A percentile compares a stretch with the other conserved stretches of the same genome.
Conservation (phyloP, 2,329 filamentous ascomycete species). For the Cryphonectria parasitica region DNA sequence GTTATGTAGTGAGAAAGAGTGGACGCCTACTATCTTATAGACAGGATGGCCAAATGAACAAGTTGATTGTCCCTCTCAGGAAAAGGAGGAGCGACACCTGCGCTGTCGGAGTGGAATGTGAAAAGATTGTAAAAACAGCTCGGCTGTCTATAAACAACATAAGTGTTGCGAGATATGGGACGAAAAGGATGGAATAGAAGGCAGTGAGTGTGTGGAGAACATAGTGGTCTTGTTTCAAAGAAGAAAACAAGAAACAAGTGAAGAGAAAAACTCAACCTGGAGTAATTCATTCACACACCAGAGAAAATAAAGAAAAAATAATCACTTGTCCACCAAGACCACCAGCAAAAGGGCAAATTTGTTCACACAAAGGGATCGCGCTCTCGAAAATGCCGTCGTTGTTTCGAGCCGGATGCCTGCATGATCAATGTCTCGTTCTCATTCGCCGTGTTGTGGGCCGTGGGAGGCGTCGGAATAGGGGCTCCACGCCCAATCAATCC, state of each 20-base stretch:
- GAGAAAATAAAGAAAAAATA: not conserved
- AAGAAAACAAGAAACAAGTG: not conserved
- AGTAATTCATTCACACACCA: not conserved
- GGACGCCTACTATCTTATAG: not conserved
- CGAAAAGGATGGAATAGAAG: not conserved
- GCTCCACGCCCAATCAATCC: slow-evolving; percentile 7
- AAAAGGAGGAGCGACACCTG: not conserved
- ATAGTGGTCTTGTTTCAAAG: not conserved
- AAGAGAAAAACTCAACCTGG: not conserved
- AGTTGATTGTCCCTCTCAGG: not conserved
- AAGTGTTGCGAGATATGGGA: not conserved
- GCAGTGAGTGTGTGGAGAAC: not conserved
- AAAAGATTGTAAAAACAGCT: not conserved
- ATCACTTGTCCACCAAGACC: not conserved
- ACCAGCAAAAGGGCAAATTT: not conserved
- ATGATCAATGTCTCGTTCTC: slow-evolving; percentile 11
- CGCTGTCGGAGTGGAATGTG: not conserved
- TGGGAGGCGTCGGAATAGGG: not conserved
- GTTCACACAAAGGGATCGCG: slow-evolving; percentile 1
- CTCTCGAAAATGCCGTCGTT: slow-evolving; percentile 1
- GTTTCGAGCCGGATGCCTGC: slow-evolving; percentile 17
- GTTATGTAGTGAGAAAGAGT: not conserved
- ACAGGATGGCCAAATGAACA: not conserved
- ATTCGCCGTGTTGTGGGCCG: slow-evolving; percentile 10
- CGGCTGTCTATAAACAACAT: not conserved